Conservation (phyloP, 2,329 filamentous ascomycete genomes). For the Sclerotinia spermophila region DNA sequence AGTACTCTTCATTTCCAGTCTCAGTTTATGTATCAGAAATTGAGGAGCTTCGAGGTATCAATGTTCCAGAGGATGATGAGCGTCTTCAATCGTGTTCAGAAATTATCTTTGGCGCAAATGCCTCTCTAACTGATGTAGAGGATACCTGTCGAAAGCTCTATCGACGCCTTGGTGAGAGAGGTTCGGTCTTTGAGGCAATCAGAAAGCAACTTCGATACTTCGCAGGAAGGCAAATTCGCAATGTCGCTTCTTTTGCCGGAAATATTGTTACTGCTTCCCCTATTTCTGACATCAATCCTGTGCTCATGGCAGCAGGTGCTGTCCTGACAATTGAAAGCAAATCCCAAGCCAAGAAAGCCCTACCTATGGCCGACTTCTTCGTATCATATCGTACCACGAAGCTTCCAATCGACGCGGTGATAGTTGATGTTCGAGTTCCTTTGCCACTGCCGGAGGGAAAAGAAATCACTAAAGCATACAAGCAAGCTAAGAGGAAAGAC, state of each 20-base stretch:
- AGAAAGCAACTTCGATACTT: conserved; percentile 92
- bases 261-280: conserved; percentile 91
- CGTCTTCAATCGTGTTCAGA: conserved; percentile 44
- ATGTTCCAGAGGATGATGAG: conserved; percentile 69
- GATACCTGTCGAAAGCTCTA: conserved; percentile 41
- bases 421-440: conserved; percentile 78
- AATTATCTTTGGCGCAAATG: conserved; percentile 71
- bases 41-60: conserved; percentile 76
- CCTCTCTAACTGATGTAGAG: conserved; percentile 85
- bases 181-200: conserved; percentile 65
- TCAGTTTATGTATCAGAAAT: conserved; percentile 93
- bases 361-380: conserved; percentile 87
- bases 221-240: conserved; percentile 88
- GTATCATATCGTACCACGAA: conserved; percentile 83
- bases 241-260: conserved; percentile 89
- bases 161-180: conserved; percentile 60
- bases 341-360: conserved; percentile 35
- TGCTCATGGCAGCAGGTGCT: conserved; percentile 81
- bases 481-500: conserved; percentile 93
- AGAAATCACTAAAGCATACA: conserved; percentile 84
- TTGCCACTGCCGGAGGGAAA: conserved; percentile 62
- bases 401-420: conserved; percentile 74
- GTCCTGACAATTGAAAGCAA: conserved; percentile 68
- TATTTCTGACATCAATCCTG: conserved; percentile 91
- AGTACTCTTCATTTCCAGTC: conserved; percentile 79